Evolutionary conservation across 805 yeast genomes (phyloP).

Genomic region (Yarrowia keelungensis): DNA sequence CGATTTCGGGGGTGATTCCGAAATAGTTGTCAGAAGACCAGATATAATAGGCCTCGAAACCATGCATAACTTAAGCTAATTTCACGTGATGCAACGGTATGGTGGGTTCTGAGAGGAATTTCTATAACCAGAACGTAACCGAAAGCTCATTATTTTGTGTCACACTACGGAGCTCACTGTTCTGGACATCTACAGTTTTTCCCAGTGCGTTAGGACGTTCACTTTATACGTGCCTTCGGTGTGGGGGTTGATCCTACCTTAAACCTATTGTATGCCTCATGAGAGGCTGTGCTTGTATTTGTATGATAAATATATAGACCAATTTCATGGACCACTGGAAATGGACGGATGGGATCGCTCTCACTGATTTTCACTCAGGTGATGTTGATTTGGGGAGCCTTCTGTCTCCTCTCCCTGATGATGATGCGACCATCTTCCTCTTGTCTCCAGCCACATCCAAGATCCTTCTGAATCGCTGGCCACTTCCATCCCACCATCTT

Average conservation of each 20-base stretch:
- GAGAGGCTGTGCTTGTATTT: too few species aligned
- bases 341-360: not conserved
- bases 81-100: slow-evolving; percentile 51
- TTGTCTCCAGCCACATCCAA: slow-evolving; percentile 37
- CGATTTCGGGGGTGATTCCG: not conserved
- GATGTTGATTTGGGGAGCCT: slow-evolving; percentile 17
- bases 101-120: too few species aligned
- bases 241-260: too few species aligned
- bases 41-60: not conserved
- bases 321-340: not conserved
- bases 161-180: too few species aligned
- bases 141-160: too few species aligned
- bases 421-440: slow-evolving; percentile 33
- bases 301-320: slow-evolving; percentile 9
- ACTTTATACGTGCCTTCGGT: too few species aligned
- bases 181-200: too few species aligned
- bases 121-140: too few species aligned
- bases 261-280: too few species aligned
- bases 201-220: too few species aligned
- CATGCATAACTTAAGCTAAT: slow-evolving; percentile 30
- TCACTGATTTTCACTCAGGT: not conserved
- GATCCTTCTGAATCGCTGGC: slow-evolving; percentile 26
- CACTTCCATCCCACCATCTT: slow-evolving; percentile 40
- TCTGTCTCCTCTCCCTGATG: slow-evolving; percentile 11
- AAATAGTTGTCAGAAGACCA: slow-evolving; percentile 1